Evolutionary conservation across 2,329 filamentous ascomycete genomes (phyloP).

Genomic region (Botrytis byssoidea): DNA sequence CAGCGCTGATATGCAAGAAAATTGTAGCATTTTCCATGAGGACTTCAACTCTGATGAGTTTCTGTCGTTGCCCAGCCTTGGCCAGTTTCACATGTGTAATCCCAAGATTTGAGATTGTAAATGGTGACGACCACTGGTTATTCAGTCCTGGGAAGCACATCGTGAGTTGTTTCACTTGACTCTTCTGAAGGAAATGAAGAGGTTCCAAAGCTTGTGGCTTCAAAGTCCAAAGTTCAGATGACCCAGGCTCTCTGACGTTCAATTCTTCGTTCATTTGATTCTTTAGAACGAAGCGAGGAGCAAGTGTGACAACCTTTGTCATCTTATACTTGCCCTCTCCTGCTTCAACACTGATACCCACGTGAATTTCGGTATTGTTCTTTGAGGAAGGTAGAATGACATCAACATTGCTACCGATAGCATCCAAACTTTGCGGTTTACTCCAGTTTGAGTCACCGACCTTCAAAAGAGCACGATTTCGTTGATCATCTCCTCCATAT

Average conservation of each 20-base stretch:
- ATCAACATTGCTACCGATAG: constrained; percentile 89
- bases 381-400: constrained; percentile 74
- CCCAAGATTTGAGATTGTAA: constrained; percentile 94
- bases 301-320: constrained; percentile 90
- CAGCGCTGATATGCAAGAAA: constrained; percentile 85
- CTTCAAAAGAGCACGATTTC: constrained; percentile 85
- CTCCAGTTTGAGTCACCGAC: constrained; percentile 93
- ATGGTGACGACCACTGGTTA: constrained; percentile 96
- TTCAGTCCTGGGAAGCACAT: constrained; percentile 91
- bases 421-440: constrained; percentile 96
- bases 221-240: constrained; percentile 77
- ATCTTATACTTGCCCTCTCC: constrained; percentile 98
- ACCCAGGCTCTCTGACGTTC: constrained; percentile 86
- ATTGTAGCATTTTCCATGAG: constrained; percentile 91
- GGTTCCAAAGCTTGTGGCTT: constrained; percentile 78
- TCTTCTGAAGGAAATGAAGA: constrained; percentile 84
- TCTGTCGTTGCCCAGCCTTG: constrained; percentile 84
- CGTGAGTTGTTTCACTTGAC: constrained; percentile 81
- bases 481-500: constrained; percentile 81
- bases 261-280: constrained; percentile 90
- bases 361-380: constrained; percentile 76
- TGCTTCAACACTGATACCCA: constrained; percentile 83
- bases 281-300: constrained; percentile 89
- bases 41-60: constrained; percentile 81
- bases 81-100: constrained; percentile 92